phyloP scores from a whole-genome alignment of 805 yeast species.

The Wickerhamia fluorescens region DNA sequence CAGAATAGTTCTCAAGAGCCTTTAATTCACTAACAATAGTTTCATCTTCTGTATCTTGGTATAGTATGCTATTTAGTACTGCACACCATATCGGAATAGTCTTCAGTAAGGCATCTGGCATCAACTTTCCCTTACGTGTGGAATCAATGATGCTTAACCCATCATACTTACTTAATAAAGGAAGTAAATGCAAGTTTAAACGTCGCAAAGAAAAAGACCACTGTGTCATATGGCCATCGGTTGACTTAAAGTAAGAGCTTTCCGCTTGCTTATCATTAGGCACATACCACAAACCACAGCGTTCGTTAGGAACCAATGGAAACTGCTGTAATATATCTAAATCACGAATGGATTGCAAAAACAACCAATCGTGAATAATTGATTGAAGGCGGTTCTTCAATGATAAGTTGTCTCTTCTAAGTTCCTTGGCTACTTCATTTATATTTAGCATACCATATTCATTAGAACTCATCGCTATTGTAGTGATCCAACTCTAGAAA shows the following conservation, averaged over 20 bases:
- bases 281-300: slow-evolving; percentile 87
- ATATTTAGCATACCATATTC: slow-evolving; percentile 1
- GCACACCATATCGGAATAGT: slow-evolving; percentile 93
- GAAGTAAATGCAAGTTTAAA: slow-evolving; percentile 64
- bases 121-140: slow-evolving; percentile 73
- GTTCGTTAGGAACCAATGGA: slow-evolving; percentile 64
- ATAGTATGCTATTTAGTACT: slow-evolving; percentile 52
- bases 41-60: slow-evolving; percentile 18
- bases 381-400: slow-evolving; percentile 61
- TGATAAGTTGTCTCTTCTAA: slow-evolving; percentile 45
- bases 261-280: slow-evolving; percentile 34
- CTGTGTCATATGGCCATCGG: slow-evolving; percentile 81
- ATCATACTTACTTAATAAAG: slow-evolving; percentile 29
- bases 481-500: too few relatives aligned
- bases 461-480: too few relatives aligned
- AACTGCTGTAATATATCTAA: slow-evolving; percentile 3
- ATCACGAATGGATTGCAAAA: slow-evolving; percentile 27
- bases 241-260: slow-evolving; percentile 75
- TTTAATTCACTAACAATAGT: slow-evolving; percentile 3
- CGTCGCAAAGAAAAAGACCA: slow-evolving; percentile 77
- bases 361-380: slow-evolving; percentile 55
- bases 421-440: slow-evolving; percentile 23
- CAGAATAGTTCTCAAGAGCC: not conserved
- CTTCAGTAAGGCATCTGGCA: slow-evolving; percentile 84
- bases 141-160: slow-evolving; percentile 72